Base-by-base conservation (phyloP, 768 basidiomycete genomes). In the Steccherinum ochraceum region DNA sequence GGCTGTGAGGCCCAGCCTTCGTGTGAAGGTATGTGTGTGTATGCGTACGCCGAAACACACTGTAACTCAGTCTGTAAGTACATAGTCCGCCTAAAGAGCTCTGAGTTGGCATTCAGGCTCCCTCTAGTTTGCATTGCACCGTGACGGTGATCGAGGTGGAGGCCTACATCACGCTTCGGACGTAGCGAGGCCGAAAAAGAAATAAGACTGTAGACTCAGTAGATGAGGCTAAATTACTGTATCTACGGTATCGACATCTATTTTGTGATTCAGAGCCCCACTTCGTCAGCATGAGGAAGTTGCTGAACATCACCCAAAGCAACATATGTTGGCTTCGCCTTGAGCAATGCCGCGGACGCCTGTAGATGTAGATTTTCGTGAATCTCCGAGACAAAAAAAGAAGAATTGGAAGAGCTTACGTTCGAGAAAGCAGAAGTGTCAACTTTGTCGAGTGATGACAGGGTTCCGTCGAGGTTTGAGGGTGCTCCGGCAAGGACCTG, bases 251-350 rank as follows among this genome's bases (percentile, higher is more conserved):
- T 35, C 7, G 7, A 35, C n/a, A 16, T 35, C 30, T 7, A 35
- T 35, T 35, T 35, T 35, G 30, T 16, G n/a, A 35, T 35, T 79
- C 67, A 91, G 56, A 93, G 78, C 45, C 89, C 89, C 52, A 93
- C 69, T 66, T 91, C 89, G 61, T 93, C 90, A 58, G 83, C 79
- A 64, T 86, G 86, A 12, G 96, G 95, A 45, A 98, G 76, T 24
- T 78, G 62, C 59, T 75, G 69, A 57, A 83, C 70, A 63, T 95
- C 83, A 42, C 94, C 96, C 45, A 97, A 76, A 11, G 84, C 86
- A 39, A 97, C 91, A 57, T 77, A 91, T 21, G 92, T 93, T 18
- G 94, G 89, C 70, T 91, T 89, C 58, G 74, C 67, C 65, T 82
- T 79, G 62, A 89, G 68, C 42, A 95, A 76, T 30, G 78, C 67